Evolutionary conservation across 495 filamentous ascomycete genomes (phyloP), one percentile per base, ranked within the genome.

Genomic region (Pseudotulostoma volvatum): DNA sequence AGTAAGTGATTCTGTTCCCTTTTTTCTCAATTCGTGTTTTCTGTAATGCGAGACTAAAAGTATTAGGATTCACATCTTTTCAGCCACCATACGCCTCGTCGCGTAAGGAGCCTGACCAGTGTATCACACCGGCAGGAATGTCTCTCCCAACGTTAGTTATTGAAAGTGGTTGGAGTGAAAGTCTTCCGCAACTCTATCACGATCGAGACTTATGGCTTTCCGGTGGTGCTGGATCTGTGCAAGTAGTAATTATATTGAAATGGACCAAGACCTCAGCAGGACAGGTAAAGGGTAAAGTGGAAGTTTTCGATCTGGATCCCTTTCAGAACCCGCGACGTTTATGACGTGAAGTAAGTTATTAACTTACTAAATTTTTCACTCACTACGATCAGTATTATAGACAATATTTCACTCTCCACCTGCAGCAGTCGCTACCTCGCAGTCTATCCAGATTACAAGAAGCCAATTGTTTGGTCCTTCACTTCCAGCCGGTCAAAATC

Each of bases 311-410:
- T 40, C 23, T 28, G 32, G 21, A 18, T 32, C 28, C 28, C 48
- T 53, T 32, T 43, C 14, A 14, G 47, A 53, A 13, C 37, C 9
- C 43, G 42, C 14, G 42, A 16, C 5, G 5, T 28, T 11, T 28
- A 5, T 11, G 11, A 28, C 23, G 11, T 5, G 23, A 28, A 11
- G 23, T 28, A 28, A 28, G 23, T 11, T 28, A 11, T 28, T 28
- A 28, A 28, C 23, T 28, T 28, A 5, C 23, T 28, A 11, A 28
- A 5, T 5, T 28, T 28, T 5, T 28, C 11, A 5, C 23, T 28
- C 11, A 5, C 11, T 28, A 28, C 11, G 11, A 5, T 28, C 11
- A 28, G 5, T 5, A 28, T 28, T 28, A 11, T 28, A 28, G 23
- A 28, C 11, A 5, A 28, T 28, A 5, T 28, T 28, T 11, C 23